Percentiles rank a stretch among this genome's conserved stretches.
Evolutionary conservation across 2,329 filamentous ascomycete species (phyloP).

Genomic region (Colletotrichum sp.): DNA sequence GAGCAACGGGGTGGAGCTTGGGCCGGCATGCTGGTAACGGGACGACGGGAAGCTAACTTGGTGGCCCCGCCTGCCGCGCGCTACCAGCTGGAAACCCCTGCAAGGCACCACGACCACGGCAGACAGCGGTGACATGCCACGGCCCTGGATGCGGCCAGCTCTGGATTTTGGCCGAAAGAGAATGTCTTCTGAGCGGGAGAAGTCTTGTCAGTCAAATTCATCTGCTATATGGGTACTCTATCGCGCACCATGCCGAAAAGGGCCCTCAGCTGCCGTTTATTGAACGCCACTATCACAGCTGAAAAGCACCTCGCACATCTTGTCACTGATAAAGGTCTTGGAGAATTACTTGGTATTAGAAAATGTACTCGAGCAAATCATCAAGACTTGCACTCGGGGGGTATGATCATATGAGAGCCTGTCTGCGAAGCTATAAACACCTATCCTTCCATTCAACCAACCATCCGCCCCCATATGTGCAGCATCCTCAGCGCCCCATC

Average conservation of each 20-base stretch:
- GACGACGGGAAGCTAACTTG: neutral
- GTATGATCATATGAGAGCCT: conserved; percentile 2
- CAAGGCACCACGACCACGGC: neutral
- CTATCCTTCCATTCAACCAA: neutral
- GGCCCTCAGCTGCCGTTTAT: neutral
- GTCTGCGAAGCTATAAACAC: neutral
- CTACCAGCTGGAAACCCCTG: neutral
- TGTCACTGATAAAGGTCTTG: neutral
- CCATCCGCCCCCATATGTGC: neutral
- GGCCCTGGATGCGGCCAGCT: neutral
- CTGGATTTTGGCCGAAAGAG: neutral
- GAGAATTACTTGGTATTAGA: neutral
- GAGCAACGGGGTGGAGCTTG: neutral
- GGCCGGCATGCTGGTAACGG: neutral
- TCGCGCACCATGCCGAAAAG: neutral
- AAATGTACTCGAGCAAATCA: conserved; percentile 7
- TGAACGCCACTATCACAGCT: neutral
- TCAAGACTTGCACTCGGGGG: neutral
- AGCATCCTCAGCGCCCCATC: neutral
- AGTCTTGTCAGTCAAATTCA: neutral
- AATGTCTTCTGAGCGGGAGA: neutral
- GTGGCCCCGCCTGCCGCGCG: neutral
- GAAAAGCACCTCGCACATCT: neutral
- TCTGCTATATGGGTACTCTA: neutral
- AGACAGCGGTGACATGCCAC: neutral